Conservation (phyloP, 2,329 filamentous ascomycete genomes). For the Lasiodiplodia hormozganensis region DNA sequence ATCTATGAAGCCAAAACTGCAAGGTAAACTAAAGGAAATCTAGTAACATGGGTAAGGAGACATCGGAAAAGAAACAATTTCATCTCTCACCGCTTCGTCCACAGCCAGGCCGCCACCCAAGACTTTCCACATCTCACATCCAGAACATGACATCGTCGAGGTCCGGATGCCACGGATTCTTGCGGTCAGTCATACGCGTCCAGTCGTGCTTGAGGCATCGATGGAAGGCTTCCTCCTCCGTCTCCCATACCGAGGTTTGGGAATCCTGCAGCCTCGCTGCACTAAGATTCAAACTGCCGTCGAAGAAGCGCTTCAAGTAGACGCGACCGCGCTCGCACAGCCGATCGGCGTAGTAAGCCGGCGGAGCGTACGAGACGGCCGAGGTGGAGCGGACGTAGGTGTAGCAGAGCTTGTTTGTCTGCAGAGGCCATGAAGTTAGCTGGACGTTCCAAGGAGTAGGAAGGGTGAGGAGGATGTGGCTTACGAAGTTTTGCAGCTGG, state of each 20-base stretch:
- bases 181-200: too few relatives aligned
- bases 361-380: constrained; percentile 45
- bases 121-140: constrained; percentile 23
- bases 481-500: constrained; percentile 36
- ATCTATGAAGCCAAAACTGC: background rate
- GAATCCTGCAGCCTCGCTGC: accelerated
- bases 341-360: constrained; percentile 50
- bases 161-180: constrained; percentile 37
- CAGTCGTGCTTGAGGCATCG: too few relatives aligned
- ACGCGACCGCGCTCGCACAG: constrained; percentile 46
- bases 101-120: background rate
- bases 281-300: background rate
- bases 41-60: background rate
- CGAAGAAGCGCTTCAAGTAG: constrained; percentile 36
- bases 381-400: constrained; percentile 41
- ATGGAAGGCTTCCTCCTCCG: too few relatives aligned
- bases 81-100: background rate
- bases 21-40: background rate
- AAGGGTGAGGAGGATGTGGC: background rate
- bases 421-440: background rate
- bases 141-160: constrained; percentile 40
- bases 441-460: too few relatives aligned
- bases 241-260: background rate
- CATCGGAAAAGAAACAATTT: background rate
- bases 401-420: constrained; percentile 44